phyloP scores from a whole-genome alignment of 805 yeast species.

The Metschnikowia baotianmanensis region DNA sequence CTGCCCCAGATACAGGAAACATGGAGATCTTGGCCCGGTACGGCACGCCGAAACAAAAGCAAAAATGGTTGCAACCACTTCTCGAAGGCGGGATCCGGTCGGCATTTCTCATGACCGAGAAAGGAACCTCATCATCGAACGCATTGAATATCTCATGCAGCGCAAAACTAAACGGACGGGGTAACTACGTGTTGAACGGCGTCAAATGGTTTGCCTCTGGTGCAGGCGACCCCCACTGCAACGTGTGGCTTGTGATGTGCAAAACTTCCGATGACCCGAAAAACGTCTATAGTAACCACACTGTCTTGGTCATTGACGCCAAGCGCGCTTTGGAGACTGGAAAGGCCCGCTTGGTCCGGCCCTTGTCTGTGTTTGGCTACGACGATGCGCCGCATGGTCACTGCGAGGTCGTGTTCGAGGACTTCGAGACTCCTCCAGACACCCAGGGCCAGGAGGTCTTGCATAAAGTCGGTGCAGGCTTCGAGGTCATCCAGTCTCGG shows the following conservation, averaged over 20 bases:
- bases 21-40: slow-evolving; percentile 50
- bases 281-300: slow-evolving; percentile 48
- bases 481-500: slow-evolving; percentile 60
- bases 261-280: slow-evolving; percentile 35
- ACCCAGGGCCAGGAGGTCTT: slow-evolving; percentile 42
- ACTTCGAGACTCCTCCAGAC: slow-evolving; percentile 46
- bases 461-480: slow-evolving; percentile 53
- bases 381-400: slow-evolving; percentile 78
- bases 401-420: slow-evolving; percentile 52
- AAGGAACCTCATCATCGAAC: slow-evolving; percentile 58
- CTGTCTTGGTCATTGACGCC: slow-evolving; percentile 54
- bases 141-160: slow-evolving; percentile 54
- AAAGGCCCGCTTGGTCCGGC: slow-evolving; percentile 46
- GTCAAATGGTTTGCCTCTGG: slow-evolving; percentile 72
- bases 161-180: slow-evolving; percentile 38
- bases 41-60: slow-evolving; percentile 37
- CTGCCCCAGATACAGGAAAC: slow-evolving; percentile 67
- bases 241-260: slow-evolving; percentile 53
- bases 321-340: slow-evolving; percentile 50
- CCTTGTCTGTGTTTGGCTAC: slow-evolving; percentile 54
- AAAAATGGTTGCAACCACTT: slow-evolving; percentile 51
- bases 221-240: slow-evolving; percentile 64
- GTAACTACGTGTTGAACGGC: slow-evolving; percentile 54
- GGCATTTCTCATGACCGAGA: slow-evolving; percentile 66
- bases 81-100: slow-evolving; percentile 55